These are phyloP conservation scores for Thyridium curvatum DNA, from an alignment of 2,329 filamentous ascomycete genomes.

Conservation along the genomic window DNA sequence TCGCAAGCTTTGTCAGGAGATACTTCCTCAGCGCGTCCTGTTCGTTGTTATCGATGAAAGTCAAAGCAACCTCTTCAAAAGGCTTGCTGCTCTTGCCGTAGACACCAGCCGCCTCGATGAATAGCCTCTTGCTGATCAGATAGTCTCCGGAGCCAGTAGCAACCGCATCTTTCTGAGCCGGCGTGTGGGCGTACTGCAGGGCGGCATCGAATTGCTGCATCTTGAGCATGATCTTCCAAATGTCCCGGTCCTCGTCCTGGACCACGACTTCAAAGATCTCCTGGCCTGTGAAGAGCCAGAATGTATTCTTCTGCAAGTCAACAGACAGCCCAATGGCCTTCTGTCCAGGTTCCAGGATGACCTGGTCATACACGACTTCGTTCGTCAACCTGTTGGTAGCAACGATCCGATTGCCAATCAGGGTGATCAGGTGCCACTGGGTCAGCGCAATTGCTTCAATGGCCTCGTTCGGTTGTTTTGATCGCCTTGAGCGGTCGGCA, in stretches of 20 bases:
- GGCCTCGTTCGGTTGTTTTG: conserved; percentile 19
- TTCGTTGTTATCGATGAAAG: conserved; percentile 84
- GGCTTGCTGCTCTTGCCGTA: conserved; percentile 95
- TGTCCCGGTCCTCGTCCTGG: conserved; percentile 81
- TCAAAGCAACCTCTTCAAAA: conserved; percentile 91
- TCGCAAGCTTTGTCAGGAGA: conserved; percentile 73
- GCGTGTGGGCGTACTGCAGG: conserved; percentile 74
- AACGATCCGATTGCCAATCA: conserved; percentile 77
- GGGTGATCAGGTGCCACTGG: conserved; percentile 84
- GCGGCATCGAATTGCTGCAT: conserved; percentile 85
- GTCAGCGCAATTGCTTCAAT: conserved; percentile 79
- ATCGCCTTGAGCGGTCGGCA: conserved; percentile 40
- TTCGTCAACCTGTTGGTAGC: conserved; percentile 85
- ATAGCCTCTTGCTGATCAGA: conserved; percentile 74
- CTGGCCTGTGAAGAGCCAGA: conserved; percentile 87
- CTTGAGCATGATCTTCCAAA: conserved; percentile 91
- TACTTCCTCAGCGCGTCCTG: conserved; percentile 89
- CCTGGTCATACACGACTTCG: conserved; percentile 79
- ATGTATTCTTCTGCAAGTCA: conserved; percentile 92
- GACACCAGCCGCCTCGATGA: conserved; percentile 76
- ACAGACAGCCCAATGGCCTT: conserved; percentile 77
- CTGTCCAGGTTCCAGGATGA: conserved; percentile 74
- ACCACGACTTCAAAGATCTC: conserved; percentile 94
- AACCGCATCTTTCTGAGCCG: conserved; percentile 80
- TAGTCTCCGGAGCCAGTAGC: conserved; percentile 89